Evolutionary conservation across 2,329 filamentous ascomycete genomes (phyloP).

Genomic region (Penicillium sp.): DNA sequence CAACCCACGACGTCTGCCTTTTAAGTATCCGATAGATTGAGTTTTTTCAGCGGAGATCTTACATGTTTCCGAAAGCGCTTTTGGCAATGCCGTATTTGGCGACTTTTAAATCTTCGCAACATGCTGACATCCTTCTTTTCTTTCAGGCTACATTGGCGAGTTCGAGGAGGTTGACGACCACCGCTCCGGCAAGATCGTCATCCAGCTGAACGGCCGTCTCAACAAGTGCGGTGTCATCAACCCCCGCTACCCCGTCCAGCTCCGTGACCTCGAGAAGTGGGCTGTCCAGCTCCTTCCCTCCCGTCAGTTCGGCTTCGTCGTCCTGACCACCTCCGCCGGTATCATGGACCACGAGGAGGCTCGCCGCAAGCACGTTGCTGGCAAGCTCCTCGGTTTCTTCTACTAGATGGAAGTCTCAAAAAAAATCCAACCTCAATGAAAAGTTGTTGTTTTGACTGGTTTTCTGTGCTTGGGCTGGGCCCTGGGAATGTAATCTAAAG

Average conservation of each 20-base stretch:
- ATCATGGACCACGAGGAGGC: conserved; percentile 99
- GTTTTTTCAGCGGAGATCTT: conserved; percentile 77
- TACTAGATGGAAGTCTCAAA: conserved; percentile 66
- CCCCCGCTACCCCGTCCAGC: conserved; percentile 98
- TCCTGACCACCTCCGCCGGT: conserved; percentile 97
- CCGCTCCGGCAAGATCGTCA: conserved; percentile 99
- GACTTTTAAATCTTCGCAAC: conserved; percentile 96
- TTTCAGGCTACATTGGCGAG: conserved; percentile 93
- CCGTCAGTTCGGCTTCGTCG: conserved; percentile 99
- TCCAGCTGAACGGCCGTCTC: conserved; percentile 98
- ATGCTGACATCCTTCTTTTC: conserved; percentile 61
- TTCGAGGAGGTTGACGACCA: conserved; percentile 99
- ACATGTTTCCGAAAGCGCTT: conserved; percentile 81
- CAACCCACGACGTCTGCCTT: conserved; percentile 90
- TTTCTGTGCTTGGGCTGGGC: conserved; percentile 27
- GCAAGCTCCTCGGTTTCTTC: conserved; percentile 99
- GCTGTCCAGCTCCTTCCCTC: conserved; percentile 98
- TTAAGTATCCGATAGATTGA: conserved; percentile 99
- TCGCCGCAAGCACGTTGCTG: conserved; percentile 96
- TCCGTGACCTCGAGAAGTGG: conserved; percentile 99
- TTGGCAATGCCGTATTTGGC: conserved; percentile 66
- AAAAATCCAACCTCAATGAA: conserved; percentile 27
- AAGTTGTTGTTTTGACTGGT: conserved; percentile 34
- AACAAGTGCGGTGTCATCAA: conserved; percentile 99
- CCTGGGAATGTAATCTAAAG: conserved; percentile 32